Conservation (phyloP, 1,284 basidiomycete species). For the Trametes polyzona region DNA sequence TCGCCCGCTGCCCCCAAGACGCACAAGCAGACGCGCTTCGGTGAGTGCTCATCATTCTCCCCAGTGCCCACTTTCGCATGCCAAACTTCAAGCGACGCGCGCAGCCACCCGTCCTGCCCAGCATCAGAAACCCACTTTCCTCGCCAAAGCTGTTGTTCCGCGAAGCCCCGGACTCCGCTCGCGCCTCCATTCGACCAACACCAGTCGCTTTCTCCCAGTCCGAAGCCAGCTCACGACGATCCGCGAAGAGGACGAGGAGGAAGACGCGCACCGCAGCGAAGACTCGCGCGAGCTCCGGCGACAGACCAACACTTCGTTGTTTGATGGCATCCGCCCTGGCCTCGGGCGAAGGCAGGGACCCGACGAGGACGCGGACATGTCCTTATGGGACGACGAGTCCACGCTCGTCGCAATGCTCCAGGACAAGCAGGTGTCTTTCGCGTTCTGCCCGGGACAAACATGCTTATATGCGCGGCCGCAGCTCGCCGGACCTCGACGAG, state of each 20-base stretch:
- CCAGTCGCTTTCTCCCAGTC: slow-evolving; percentile 26
- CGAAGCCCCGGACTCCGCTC: slow-evolving; percentile 22
- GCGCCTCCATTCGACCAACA: slow-evolving; percentile 25
- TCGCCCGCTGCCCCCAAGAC: slow-evolving; percentile 16
- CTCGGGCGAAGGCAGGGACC: slow-evolving; percentile 18
- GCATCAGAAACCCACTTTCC: slow-evolving; percentile 22
- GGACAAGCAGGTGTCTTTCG: slow-evolving; percentile 40
- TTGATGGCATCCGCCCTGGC: slow-evolving; percentile 18
- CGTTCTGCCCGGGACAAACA: neutral
- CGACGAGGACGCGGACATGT: slow-evolving; percentile 38
- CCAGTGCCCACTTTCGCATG: slow-evolving; percentile 11
- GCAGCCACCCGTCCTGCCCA: slow-evolving; percentile 18
- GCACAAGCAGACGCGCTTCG: slow-evolving; percentile 21
- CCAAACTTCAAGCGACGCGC: slow-evolving; percentile 13
- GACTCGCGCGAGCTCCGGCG: slow-evolving; percentile 20
- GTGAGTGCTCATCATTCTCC: slow-evolving; percentile 8
- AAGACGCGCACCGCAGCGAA: slow-evolving; percentile 12
- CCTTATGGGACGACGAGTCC: slow-evolving; percentile 59
- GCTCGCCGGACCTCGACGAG: slow-evolving; percentile 28
- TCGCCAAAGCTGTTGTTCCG: slow-evolving; percentile 13
- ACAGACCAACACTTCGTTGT: slow-evolving; percentile 22
- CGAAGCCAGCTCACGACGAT: slow-evolving; percentile 25
- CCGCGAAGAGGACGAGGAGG: slow-evolving; percentile 26
- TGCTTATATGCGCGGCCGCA: slow-evolving; percentile 14
- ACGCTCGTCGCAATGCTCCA: slow-evolving; percentile 58